These are phyloP conservation scores for Erysimum cheiri DNA, from an alignment of 441 rosid genomes.

Conservation along the genomic window DNA sequence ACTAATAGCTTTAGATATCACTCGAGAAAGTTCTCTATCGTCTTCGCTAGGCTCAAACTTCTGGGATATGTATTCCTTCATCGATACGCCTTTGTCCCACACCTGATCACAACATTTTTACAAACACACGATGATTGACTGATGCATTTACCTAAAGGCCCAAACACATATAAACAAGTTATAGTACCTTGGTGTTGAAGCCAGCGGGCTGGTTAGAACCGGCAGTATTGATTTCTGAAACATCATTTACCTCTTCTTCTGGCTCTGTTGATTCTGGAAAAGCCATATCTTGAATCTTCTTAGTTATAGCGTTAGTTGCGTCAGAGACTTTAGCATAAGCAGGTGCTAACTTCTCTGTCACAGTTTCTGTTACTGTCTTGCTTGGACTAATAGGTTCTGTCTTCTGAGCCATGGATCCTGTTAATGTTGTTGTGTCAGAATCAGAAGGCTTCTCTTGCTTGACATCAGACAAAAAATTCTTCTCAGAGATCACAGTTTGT, in stretches of 20 bases:
- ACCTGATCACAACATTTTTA: slow-evolving; percentile 37
- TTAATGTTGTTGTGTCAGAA: slow-evolving; percentile 36
- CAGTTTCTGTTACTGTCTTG: slow-evolving; percentile 49
- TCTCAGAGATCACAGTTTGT: slow-evolving; percentile 41
- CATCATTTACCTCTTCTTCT: slow-evolving; percentile 25
- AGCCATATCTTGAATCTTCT: slow-evolving; percentile 59
- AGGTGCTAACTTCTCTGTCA: slow-evolving; percentile 57
- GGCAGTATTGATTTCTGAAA: slow-evolving; percentile 31
- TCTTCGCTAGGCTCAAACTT: slow-evolving; percentile 88
- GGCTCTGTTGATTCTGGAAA: slow-evolving; percentile 40
- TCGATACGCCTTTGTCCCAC: slow-evolving; percentile 89
- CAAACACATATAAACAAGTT: slow-evolving; percentile 16
- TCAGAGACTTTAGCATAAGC: slow-evolving; percentile 57
- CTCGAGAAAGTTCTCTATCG: slow-evolving; percentile 77
- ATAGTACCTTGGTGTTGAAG: slow-evolving; percentile 25
- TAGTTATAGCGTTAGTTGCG: slow-evolving; percentile 53
- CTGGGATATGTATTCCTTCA: slow-evolving; percentile 73
- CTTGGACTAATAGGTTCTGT: slow-evolving; percentile 40
- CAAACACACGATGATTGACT: neutral
- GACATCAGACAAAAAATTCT: slow-evolving; percentile 38
- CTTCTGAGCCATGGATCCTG: slow-evolving; percentile 44
- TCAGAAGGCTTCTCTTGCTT: slow-evolving; percentile 33
- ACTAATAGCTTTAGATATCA: slow-evolving; percentile 71
- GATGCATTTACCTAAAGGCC: neutral
- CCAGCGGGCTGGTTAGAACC: slow-evolving; percentile 36